Percentiles rank a stretch among this genome's conserved stretches.
These are phyloP conservation scores for Kurtzmaniella quercitrusa DNA, from an alignment of 1,139 yeast genomes.

Conservation along the genomic window DNA sequence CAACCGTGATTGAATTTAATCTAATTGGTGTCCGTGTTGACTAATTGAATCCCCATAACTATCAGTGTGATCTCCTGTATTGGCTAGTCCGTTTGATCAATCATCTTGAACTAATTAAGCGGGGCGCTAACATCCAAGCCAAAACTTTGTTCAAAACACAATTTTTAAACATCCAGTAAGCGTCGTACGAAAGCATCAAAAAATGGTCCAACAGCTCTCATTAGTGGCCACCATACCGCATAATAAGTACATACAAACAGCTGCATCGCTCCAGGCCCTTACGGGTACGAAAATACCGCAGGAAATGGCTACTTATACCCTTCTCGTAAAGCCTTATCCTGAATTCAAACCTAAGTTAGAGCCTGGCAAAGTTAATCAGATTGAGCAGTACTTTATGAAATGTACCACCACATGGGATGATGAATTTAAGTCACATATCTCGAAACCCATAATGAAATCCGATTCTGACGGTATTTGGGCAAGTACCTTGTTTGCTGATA, in stretches of 20 bases:
- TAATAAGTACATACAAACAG: slow-evolving; percentile 37
- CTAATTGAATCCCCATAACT: too few relatives aligned
- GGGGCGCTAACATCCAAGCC: too few relatives aligned
- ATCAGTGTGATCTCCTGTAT: too few relatives aligned
- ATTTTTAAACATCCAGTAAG: not conserved
- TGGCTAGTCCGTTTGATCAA: too few relatives aligned
- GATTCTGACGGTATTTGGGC: slow-evolving; percentile 20
- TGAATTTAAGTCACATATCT: slow-evolving; percentile 21
- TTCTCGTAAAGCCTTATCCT: slow-evolving; percentile 40
- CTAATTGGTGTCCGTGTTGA: too few relatives aligned
- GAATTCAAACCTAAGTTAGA: slow-evolving; percentile 45
- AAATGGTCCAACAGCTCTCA: slow-evolving; percentile 43
- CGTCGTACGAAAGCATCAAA: not conserved
- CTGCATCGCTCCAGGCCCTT: slow-evolving; percentile 42
- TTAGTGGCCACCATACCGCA: slow-evolving; percentile 42
- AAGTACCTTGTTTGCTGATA: slow-evolving; percentile 30
- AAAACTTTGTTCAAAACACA: too few relatives aligned
- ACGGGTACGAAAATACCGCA: slow-evolving; percentile 41
- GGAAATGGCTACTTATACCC: slow-evolving; percentile 39
- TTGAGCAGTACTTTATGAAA: slow-evolving; percentile 45
- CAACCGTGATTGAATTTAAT: too few relatives aligned
- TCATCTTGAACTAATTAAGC: too few relatives aligned
- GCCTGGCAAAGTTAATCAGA: slow-evolving; percentile 49
- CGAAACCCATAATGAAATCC: slow-evolving; percentile 21
- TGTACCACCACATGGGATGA: slow-evolving; percentile 43